These are phyloP conservation scores for Alternaria sp. DNA, from an alignment of 2,329 filamentous ascomycete genomes.

Conservation along the genomic window DNA sequence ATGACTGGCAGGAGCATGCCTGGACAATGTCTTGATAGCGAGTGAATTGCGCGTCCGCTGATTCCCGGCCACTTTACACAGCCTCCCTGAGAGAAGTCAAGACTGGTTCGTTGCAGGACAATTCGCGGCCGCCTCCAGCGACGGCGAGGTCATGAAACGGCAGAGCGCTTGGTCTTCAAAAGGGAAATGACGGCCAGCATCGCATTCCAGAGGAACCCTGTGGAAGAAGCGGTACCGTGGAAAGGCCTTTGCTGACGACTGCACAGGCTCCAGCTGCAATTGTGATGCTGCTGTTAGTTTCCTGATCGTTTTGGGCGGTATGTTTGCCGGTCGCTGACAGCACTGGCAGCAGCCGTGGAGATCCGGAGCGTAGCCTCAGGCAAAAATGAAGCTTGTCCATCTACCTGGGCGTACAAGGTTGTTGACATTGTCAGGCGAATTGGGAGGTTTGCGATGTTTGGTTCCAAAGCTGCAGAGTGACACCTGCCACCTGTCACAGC, in stretches of 20 bases:
- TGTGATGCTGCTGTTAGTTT: not conserved
- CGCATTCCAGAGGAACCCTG: conserved; percentile 2
- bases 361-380: conserved; percentile 4
- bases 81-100: conserved; percentile 16
- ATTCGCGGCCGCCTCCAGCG: conserved; percentile 3
- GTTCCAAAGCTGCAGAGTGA: conserved; percentile 5
- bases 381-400: conserved; percentile 1
- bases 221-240: conserved; percentile 5
- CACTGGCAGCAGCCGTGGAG: conserved; percentile 11
- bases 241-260: conserved; percentile 2
- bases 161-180: conserved; percentile 2
- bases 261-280: conserved; percentile 2
- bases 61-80: conserved; percentile 12
- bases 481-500: conserved; percentile 12
- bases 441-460: not conserved
- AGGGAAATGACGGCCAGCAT: conserved; percentile 10
- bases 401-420: not conserved
- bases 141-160: conserved; percentile 2
- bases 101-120: conserved; percentile 3
- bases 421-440: not conserved
- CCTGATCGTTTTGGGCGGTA: conserved; percentile 2
- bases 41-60: conserved; percentile 20
- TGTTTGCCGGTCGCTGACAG: conserved; percentile 1
- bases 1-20: conserved; percentile 26
- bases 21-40: conserved; percentile 15